phyloP scores from a whole-genome alignment of 1,284 basidiomycete genomes.

The Malassezia arunalokei region DNA sequence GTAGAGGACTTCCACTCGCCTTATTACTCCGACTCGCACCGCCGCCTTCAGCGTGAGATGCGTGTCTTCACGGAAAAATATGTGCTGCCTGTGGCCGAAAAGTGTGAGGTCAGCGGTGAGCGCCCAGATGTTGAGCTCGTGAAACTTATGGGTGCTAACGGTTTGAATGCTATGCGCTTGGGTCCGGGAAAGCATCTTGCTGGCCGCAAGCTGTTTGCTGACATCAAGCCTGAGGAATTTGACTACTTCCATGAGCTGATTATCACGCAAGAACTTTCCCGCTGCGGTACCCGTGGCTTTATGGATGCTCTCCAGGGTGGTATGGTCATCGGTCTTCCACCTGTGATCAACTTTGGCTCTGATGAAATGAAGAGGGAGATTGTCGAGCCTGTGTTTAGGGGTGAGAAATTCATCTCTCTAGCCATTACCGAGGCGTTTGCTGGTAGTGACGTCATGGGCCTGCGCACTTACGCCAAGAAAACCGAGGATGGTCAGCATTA shows the following conservation, averaged over 20 bases:
- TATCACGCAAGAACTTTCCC: slow-evolving; percentile 70
- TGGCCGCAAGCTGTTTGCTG: slow-evolving; percentile 67
- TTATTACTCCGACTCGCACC: slow-evolving; percentile 48
- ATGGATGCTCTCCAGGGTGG: slow-evolving; percentile 47
- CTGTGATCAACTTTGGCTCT: slow-evolving; percentile 65
- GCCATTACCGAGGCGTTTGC: slow-evolving; percentile 85
- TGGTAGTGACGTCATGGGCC: slow-evolving; percentile 64
- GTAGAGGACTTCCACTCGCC: slow-evolving; percentile 37
- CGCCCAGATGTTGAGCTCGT: slow-evolving; percentile 43
- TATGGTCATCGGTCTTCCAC: slow-evolving; percentile 47
- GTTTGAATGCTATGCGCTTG: slow-evolving; percentile 72
- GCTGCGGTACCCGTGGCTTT: slow-evolving; percentile 59
- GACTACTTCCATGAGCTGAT: slow-evolving; percentile 71
- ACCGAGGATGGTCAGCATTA: slow-evolving; percentile 62
- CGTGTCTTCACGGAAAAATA: slow-evolving; percentile 37
- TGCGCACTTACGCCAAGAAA: slow-evolving; percentile 65
- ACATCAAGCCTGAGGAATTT: slow-evolving; percentile 75
- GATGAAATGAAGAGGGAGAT: slow-evolving; percentile 65
- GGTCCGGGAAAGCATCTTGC: slow-evolving; percentile 66
- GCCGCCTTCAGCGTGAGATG: slow-evolving; percentile 44
- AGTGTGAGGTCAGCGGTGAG: slow-evolving; percentile 41
- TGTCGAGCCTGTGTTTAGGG: slow-evolving; percentile 66
- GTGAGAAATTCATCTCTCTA: slow-evolving; percentile 67
- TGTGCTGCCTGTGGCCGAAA: slow-evolving; percentile 24
- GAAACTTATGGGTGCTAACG: slow-evolving; percentile 46